Evolutionary conservation across 1,284 basidiomycete species (phyloP).

Genomic region (Microbotryum intermedium): DNA sequence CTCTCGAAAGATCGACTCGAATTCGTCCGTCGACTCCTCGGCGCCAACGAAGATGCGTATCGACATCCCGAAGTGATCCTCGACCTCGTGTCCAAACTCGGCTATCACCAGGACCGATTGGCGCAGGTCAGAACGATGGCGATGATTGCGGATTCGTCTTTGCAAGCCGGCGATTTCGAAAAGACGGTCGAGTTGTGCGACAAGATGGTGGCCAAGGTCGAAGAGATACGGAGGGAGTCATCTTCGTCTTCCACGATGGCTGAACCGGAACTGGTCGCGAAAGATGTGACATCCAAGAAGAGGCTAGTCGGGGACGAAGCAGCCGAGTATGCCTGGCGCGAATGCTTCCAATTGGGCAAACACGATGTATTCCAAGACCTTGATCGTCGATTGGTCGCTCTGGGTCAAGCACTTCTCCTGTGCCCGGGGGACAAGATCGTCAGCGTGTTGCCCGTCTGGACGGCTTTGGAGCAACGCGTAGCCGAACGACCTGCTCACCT

Average conservation of each 20-base stretch:
- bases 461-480: constrained; percentile 40
- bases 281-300: constrained; percentile 29
- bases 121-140: constrained; percentile 72
- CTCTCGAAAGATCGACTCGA: constrained; percentile 70
- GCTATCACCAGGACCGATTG: constrained; percentile 56
- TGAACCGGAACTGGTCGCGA: constrained; percentile 6
- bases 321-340: constrained; percentile 72
- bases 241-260: constrained; percentile 26
- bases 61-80: constrained; percentile 80
- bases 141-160: constrained; percentile 76
- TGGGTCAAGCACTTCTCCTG: constrained; percentile 78
- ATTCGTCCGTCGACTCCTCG: constrained; percentile 69
- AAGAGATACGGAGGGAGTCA: constrained; percentile 42
- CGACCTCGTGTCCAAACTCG: constrained; percentile 77
- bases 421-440: constrained; percentile 70
- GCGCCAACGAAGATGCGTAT: constrained; percentile 72
- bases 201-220: constrained; percentile 60
- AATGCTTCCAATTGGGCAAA: constrained; percentile 73
- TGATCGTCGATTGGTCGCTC: constrained; percentile 47
- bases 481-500: neutral
- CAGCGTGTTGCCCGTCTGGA: constrained; percentile 65
- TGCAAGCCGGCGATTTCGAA: constrained; percentile 66
- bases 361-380: constrained; percentile 64
- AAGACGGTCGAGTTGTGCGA: constrained; percentile 62
- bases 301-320: constrained; percentile 46